Evolutionary conservation across 2,329 filamentous ascomycete species (phyloP), one percentile per base, ranked within the genome.

Genomic region (Dothideomycetes sp.): DNA sequence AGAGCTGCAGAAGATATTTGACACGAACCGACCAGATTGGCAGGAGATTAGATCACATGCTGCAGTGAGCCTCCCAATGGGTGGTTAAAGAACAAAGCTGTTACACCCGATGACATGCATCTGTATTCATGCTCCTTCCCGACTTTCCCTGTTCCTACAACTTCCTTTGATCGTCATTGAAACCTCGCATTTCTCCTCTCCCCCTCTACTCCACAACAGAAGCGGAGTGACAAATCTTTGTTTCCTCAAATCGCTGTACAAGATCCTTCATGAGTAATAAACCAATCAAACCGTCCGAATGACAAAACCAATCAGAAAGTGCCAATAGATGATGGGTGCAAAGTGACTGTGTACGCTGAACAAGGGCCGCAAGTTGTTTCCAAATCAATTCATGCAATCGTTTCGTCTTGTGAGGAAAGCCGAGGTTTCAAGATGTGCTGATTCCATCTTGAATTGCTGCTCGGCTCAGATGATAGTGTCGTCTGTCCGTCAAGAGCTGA

Each of bases 121-220:
- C 18, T 37, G 7, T 22, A 25, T 37, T 30, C 34, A 37, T 37
- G 25, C 19, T 18, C 34, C 22, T 37, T 19, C 25, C 34, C 34
- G 34, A n/a, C 34, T 17, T 27, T 7, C 34, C n/a, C 25, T 37
- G 34, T 30, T 37, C 34, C 25, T 37, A n/a, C n/a, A n/a, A n/a
- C n/a, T n/a, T n/a, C n/a, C n/a, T n/a, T n/a, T n/a, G n/a, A n/a
- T n/a, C n/a, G n/a, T n/a, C n/a, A n/a, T n/a, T n/a, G n/a, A n/a
- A n/a, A n/a, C n/a, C n/a, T n/a, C n/a, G 8, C 23, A 24, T 36
- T 28, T 28, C 23, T 36, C 13, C 24, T 37, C 17, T 29, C 6
- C 24, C 11, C 25, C 34, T 25, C 34, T 16, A 29, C 34, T 37
- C 23, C 25, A 37, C 12, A 12, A 6, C 34, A n/a, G 24, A 30